A percentile compares a stretch with the other conserved stretches of the same genome.
These are phyloP conservation scores for Nicotiana sylvestris DNA, from an alignment of 257 asterid species.

Conservation along the genomic window DNA sequence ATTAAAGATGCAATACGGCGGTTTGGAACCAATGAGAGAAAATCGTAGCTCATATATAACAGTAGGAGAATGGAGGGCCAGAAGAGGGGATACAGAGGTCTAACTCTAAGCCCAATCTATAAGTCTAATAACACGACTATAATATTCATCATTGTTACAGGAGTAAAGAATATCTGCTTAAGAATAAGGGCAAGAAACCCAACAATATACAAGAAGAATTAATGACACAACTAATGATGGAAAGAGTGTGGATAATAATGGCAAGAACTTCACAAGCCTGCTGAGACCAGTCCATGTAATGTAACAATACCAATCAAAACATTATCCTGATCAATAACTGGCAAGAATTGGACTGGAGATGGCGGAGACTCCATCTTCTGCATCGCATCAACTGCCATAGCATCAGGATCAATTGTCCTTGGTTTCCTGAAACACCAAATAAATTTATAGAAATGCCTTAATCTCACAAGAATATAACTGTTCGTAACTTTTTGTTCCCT, in stretches of 20 bases:
- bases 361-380: slow-evolving; percentile 96
- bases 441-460: neutral
- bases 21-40: no score
- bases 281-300: slow-evolving; percentile 64
- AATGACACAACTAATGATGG: neutral
- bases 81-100: neutral
- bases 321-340: slow-evolving; percentile 55
- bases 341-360: slow-evolving; percentile 93
- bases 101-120: neutral
- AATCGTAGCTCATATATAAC: no score
- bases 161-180: neutral
- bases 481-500: no score
- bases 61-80: neutral
- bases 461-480: neutral
- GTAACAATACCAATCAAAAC: slow-evolving; percentile 81
- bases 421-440: slow-evolving; percentile 56
- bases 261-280: slow-evolving; percentile 27
- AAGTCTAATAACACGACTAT: neutral
- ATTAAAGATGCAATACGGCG: no score
- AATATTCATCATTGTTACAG: slow-evolving; percentile 3
- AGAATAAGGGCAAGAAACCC: slow-evolving; percentile 1
- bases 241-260: neutral
- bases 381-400: slow-evolving; percentile 96
- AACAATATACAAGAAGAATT: slow-evolving; percentile 4
- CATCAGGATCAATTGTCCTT: slow-evolving; percentile 71